Base-by-base conservation (phyloP, 2,329 filamentous ascomycete genomes). In the Colletotrichum sp. region DNA sequence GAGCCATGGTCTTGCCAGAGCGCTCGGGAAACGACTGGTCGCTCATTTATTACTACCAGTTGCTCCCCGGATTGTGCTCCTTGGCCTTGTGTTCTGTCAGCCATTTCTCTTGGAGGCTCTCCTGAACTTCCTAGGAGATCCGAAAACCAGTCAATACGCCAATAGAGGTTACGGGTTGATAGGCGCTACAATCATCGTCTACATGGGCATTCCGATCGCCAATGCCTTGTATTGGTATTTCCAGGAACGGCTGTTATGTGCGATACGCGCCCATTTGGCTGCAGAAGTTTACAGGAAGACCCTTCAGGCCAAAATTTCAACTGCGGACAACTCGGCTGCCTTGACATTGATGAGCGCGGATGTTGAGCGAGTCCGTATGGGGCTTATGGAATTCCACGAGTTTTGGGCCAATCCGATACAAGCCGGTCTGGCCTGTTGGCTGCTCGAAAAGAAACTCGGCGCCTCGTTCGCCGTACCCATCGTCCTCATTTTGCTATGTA, bases 331-430 rank as follows among this genome's bases (percentile, higher is more conserved):
- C 18, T 82, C 84, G 8, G 84, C 86, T 0, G 83, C 87, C 0
- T 77, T 89, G 59, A 89, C 88, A 0, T 81, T 89, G 4, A 89
- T 89, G 88, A 87, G 83, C 71, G 84, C 86, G 5, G 88, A 90
- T 67, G 81, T 89, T 12, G 88, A 89, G 72, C 82, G 85, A 8
- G 84, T 89, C 4, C 79, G 82, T 2, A 63, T 78, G 1, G 87
- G 85, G 1, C 80, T 83, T 6, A 72, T 79, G 5, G 77, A 71
- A 3, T 71, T 87, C 36, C 88, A 89, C 64, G 84, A 88, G 28
- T 73, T 85, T 6, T 88, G 86, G 87, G 85, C 82, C 0, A 84
- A 80, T 52, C 68, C 82, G 1, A 75, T 89, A 1, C 85, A 90
- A 75, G 84, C 88, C 6, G 84, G 79, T 6, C 68, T 91, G 2